Evolutionary conservation across 495 filamentous ascomycete genomes (phyloP), one percentile per base, ranked within the genome.

Genomic region (Penicillium paradoxum): DNA sequence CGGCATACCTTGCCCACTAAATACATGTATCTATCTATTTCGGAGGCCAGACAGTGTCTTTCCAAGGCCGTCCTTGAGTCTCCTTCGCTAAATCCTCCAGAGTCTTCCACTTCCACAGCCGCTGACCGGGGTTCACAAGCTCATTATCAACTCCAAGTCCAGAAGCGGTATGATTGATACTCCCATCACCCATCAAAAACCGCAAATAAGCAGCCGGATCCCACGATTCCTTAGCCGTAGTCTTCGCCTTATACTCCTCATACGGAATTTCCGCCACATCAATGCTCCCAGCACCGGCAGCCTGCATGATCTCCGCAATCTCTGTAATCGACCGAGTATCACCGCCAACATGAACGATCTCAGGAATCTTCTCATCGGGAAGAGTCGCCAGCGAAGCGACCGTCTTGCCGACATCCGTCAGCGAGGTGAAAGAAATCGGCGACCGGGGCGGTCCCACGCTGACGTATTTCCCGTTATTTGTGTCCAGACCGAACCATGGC

Each of bases 401-500:
- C 2, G 44, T 38, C 30, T 42, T 57, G 3, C 63, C 63, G 0
- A 63, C 58, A 37, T 63, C 60, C 0, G 24, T 49, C 10, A 66
- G 36, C 9, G 51, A 44, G 2, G 65, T 65, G 43, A 68, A 68
- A 0, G 65, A 68, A 9, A 65, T 53, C 2, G 37, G 54, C 13
- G 50, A 17, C 2, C 47, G 11, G 4, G 51, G 15, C 1, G 53
- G 42, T 2, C 65, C 65, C 11, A 68, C 56, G 40, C 53, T 52
- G 22, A 57, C 54, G 32, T 65, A 68, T 32, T 43, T 25, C 3
- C 57, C 60, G 17, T 59, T 54, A 38, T 45, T 55, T 0, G 62
- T 65, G 33, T 68, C 52, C 14, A 68, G 59, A 6, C 65, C 65
- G 25, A 65, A 65, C 56, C 59, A 63, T 4, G 65, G 65, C 29